These are phyloP conservation scores for Cytidiella melzeri DNA, from an alignment of 768 basidiomycete genomes.

Conservation along the genomic window DNA sequence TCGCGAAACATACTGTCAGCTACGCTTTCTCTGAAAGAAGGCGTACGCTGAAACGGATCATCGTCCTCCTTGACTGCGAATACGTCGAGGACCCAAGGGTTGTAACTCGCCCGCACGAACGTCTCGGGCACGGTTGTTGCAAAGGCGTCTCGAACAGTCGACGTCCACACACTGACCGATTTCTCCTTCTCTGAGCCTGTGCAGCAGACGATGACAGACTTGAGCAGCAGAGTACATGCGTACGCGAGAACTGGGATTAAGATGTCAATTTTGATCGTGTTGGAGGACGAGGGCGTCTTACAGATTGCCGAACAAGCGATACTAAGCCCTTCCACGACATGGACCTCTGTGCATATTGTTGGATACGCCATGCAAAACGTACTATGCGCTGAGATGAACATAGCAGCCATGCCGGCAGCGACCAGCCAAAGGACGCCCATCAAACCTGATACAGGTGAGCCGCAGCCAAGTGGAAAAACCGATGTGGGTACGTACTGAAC, in stretches of 20 bases:
- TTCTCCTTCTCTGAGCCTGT: neutral
- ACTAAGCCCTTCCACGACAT: neutral
- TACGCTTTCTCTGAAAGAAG: neutral
- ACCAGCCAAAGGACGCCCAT: neutral
- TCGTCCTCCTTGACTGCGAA: neutral
- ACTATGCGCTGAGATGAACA: neutral
- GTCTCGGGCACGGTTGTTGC: neutral
- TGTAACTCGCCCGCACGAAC: neutral
- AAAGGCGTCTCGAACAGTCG: neutral
- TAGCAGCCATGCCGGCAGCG: neutral
- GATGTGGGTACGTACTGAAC: neutral
- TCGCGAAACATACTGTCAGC: neutral
- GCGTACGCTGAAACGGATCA: neutral
- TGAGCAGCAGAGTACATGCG: neutral
- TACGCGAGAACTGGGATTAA: neutral
- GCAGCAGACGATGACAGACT: neutral
- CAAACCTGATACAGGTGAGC: neutral
- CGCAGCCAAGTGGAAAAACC: neutral
- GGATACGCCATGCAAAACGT: neutral
- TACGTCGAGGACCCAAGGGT: neutral
- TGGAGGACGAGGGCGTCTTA: neutral
- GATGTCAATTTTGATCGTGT: neutral
- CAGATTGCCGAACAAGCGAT: neutral
- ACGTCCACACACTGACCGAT: neutral
- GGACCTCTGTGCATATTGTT: neutral